Evolutionary conservation across 2,329 filamentous ascomycete species (phyloP).

Genomic region (Paecilomyces sp.): DNA sequence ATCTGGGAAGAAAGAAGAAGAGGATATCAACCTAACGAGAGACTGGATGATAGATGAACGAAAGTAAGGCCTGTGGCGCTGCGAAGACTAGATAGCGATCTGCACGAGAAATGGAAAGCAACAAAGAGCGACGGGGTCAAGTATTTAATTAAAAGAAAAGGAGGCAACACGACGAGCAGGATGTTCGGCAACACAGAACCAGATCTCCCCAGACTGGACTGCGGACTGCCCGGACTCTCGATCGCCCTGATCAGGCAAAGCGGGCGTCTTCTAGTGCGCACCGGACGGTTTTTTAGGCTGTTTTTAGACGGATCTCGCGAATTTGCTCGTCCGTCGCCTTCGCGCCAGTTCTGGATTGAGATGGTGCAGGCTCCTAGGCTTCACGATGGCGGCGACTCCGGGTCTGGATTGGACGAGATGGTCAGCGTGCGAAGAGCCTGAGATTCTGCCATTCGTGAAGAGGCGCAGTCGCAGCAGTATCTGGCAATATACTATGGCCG

Average conservation of each 20-base stretch:
- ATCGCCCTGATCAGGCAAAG: neutral
- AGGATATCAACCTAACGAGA: neutral
- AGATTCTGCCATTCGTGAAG: neutral
- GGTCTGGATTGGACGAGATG: no score
- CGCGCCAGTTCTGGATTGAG: neutral
- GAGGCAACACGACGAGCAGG: neutral
- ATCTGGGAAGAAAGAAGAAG: neutral
- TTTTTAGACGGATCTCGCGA: neutral
- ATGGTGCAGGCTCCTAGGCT: neutral
- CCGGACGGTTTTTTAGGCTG: neutral
- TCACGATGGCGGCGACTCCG: neutral
- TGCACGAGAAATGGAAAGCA: neutral
- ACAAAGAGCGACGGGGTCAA: neutral
- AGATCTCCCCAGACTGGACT: neutral
- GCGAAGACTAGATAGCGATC: neutral
- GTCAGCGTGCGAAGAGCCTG: no score
- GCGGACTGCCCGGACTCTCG: neutral
- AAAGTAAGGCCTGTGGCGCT: neutral
- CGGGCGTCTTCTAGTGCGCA: neutral
- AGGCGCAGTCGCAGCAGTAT: neutral
- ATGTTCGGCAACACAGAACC: neutral
- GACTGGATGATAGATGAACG: neutral
- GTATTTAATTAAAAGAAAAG: neutral
- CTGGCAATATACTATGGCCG: neutral
- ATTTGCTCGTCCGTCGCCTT: neutral